These are phyloP conservation scores for Meira miltonrushii DNA, from an alignment of 1,284 basidiomycete species.

Conservation along the genomic window DNA sequence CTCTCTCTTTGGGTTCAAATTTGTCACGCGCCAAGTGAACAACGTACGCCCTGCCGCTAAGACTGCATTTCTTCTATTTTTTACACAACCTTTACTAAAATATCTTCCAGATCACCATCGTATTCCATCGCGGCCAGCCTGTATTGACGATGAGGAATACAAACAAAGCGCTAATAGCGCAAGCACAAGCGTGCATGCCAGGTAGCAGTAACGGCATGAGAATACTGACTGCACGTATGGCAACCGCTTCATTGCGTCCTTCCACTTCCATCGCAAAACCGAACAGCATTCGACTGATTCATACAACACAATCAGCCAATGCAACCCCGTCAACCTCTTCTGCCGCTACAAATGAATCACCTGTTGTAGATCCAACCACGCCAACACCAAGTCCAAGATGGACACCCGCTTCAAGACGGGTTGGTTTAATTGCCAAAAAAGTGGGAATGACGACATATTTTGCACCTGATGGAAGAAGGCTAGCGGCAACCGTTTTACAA, in stretches of 20 bases:
- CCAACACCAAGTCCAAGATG: slow-evolving; percentile 56
- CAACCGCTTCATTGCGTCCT: neutral
- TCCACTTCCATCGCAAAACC: neutral
- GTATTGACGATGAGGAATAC: no score
- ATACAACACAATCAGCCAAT: neutral
- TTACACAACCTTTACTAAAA: no score
- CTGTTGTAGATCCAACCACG: neutral
- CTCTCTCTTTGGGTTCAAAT: no score
- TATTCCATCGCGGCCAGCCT: no score
- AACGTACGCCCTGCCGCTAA: no score
- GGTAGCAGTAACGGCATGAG: neutral
- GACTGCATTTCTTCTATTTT: no score
- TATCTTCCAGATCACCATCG: no score
- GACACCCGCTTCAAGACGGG: slow-evolving; percentile 76
- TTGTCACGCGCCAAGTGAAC: no score
- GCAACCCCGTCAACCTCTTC: neutral
- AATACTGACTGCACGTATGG: neutral
- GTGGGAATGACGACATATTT: slow-evolving; percentile 92
- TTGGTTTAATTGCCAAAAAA: slow-evolving; percentile 87
- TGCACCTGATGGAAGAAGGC: slow-evolving; percentile 78
- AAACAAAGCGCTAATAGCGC: no score
- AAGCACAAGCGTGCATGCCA: no score
- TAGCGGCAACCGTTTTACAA: slow-evolving; percentile 91
- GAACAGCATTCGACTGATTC: neutral
- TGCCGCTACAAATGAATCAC: neutral